Base-by-base conservation (phyloP, 2,329 filamentous ascomycete species). In the Stachybotrys elegans region DNA sequence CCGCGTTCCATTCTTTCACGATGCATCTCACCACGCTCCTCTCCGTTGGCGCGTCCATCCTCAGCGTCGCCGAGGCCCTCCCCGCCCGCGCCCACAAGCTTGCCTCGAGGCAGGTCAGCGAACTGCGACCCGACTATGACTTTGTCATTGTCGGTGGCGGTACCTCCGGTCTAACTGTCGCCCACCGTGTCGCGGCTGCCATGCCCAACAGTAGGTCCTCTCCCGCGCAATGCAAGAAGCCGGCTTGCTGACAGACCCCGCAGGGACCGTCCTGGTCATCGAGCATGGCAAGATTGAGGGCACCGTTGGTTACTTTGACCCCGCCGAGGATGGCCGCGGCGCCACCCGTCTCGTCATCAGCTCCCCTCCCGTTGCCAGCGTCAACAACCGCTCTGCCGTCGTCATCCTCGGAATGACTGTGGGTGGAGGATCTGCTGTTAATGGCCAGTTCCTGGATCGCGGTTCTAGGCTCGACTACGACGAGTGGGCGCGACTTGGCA, bases 361-460 rank as follows among this genome's bases (percentile, higher is more conserved):
- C 48, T 53, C 52, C n/a, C 52, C 50, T 35, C 53, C 53, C n/a
- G 49, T 56, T 31, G 52, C 52, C 43, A 53, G 50, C 47, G 49
- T 62, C 40, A 56, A 55, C 40, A 59, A 58, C 49, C 48, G 47
- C 32, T 43, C 51, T 5, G 58, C 57, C 8, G 47, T 47, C 3
- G 50, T 66, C 8, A 47, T 56, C 8, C 59, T 60, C 16, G 65
- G 63, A 6, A 58, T 59, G 47, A 58, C 57, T 8, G 54, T 68
- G 3, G 65, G 65, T 6, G 65, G 65, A 27, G 57, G 60, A 40
- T 66, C 62, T 5, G 56, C 62, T 22, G 50, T 64, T 40, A 68
- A 68, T 42, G 65, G 64, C 6, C 60, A 62, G 58, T 61, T 66
- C 52, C 62, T 67, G 42, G 63, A 68, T 45, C 58, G 65, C 14